These are phyloP conservation scores for Scleroderma bovista DNA, from an alignment of 768 basidiomycete genomes.

Conservation along the genomic window DNA sequence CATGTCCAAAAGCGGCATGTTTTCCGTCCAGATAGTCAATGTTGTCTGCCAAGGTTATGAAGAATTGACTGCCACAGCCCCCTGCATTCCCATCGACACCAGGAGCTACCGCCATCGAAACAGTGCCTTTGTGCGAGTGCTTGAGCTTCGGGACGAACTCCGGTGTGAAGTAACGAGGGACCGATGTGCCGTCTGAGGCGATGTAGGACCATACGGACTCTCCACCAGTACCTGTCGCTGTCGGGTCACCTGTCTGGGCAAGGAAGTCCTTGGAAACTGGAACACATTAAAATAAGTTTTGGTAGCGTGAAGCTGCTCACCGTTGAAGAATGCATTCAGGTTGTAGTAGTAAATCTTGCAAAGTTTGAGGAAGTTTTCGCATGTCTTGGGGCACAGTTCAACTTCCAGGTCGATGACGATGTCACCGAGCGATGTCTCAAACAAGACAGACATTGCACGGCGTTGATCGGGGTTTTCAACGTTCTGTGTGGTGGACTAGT, in stretches of 20 bases:
- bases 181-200: slow-evolving; percentile 36
- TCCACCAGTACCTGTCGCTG: slow-evolving; percentile 91
- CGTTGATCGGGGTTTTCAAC: too few species aligned
- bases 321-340: slow-evolving; percentile 96
- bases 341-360: slow-evolving; percentile 98
- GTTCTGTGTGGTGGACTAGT: too few species aligned
- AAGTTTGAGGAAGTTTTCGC: slow-evolving; percentile 95
- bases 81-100: slow-evolving; percentile 56
- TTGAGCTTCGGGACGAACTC: slow-evolving; percentile 79
- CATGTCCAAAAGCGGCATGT: slow-evolving; percentile 92
- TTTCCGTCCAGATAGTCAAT: slow-evolving; percentile 95
- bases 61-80: slow-evolving; percentile 96
- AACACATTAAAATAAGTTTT: slow-evolving; percentile 1
- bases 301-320: slow-evolving; percentile 39
- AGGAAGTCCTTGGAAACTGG: slow-evolving; percentile 96
- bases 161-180: slow-evolving; percentile 83
- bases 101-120: slow-evolving; percentile 98
- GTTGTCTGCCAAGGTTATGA: slow-evolving; percentile 84
- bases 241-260: slow-evolving; percentile 94
- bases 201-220: slow-evolving; percentile 83
- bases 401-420: slow-evolving; percentile 94
- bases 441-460: slow-evolving; percentile 92
- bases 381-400: slow-evolving; percentile 83
- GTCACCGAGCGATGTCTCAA: slow-evolving; percentile 97
- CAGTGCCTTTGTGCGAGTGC: slow-evolving; percentile 78